Evolutionary conservation across 169 alveolate species (phyloP).

Genomic region (Eimeria mitis): DNA sequence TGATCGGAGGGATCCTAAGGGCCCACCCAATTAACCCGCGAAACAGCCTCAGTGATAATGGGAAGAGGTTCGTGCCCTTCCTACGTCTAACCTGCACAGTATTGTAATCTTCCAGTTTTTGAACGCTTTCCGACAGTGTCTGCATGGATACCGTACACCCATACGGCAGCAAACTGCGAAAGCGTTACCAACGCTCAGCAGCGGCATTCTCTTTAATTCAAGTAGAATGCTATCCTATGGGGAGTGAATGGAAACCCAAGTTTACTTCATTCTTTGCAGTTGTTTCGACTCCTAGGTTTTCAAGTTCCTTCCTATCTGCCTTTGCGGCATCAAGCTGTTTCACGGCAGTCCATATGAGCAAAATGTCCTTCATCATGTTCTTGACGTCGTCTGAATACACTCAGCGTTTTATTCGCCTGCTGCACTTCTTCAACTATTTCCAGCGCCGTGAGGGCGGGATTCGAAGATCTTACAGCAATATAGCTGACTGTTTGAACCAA

Average conservation of each 20-base stretch:
- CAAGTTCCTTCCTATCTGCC: conserved; percentile 81
- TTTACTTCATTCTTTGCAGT: conserved; percentile 42
- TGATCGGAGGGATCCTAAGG: background rate
- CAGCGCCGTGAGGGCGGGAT: background rate
- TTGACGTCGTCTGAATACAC: conserved; percentile 72
- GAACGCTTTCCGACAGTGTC: conserved; percentile 19
- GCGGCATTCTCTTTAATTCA: background rate
- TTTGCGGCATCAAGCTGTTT: conserved; percentile 81
- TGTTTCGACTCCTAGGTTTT: conserved; percentile 48
- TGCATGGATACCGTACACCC: background rate
- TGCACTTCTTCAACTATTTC: background rate
- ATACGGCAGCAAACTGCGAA: background rate
- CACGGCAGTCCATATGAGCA: conserved; percentile 79
- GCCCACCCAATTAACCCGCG: background rate
- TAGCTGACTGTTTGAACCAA: background rate
- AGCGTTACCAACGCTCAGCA: background rate
- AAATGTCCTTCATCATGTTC: conserved; percentile 78
- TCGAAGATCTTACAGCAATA: background rate
- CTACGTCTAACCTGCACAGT: conserved; percentile 1
- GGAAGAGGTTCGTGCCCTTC: background rate
- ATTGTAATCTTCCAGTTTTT: conserved; percentile 10
- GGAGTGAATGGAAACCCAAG: background rate
- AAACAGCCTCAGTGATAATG: background rate
- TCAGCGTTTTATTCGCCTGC: background rate
- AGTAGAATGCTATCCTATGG: background rate